Evolutionary conservation across 78 protist species (phyloP).

Genomic region (Parvularia atlantis): DNA sequence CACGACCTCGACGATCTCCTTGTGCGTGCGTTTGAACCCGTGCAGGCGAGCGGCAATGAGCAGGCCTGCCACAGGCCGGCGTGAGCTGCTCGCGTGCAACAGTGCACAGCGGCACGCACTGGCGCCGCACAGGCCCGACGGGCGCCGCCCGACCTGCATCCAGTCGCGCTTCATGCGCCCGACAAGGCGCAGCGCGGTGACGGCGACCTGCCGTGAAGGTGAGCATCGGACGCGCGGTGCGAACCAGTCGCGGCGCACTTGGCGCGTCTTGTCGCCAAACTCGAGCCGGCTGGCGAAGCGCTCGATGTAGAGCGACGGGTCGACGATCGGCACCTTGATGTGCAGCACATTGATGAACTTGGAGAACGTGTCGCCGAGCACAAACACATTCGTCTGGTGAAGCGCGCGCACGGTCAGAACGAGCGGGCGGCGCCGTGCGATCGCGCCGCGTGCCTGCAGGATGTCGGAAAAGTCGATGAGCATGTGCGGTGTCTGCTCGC

Average conservation of each 20-base stretch:
- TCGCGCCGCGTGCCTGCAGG: slow-evolving; percentile 2
- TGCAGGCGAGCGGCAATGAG: slow-evolving; percentile 86
- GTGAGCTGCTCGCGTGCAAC: not conserved
- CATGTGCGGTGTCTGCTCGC: slow-evolving; percentile 63
- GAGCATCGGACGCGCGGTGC: not conserved
- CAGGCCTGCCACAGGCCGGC: slow-evolving; percentile 41
- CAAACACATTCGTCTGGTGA: slow-evolving; percentile 52
- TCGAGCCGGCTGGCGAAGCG: slow-evolving; percentile 77
- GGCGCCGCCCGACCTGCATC: slow-evolving; percentile 82
- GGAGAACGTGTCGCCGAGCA: slow-evolving; percentile 55
- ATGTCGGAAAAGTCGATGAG: slow-evolving; percentile 80
- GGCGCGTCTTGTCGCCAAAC: slow-evolving; percentile 54
- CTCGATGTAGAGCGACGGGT: slow-evolving; percentile 79
- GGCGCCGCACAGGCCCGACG: slow-evolving; percentile 88
- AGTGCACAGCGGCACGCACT: not conserved
- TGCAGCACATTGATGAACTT: slow-evolving; percentile 40
- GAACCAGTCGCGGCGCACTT: not conserved
- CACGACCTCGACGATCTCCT: slow-evolving; percentile 65
- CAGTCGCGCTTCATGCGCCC: slow-evolving; percentile 89
- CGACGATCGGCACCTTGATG: slow-evolving; percentile 29
- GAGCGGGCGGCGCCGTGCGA: too few relatives aligned
- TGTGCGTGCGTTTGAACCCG: slow-evolving; percentile 68
- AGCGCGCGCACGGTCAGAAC: not conserved
- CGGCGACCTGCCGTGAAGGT: too few relatives aligned
- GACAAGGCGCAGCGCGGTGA: slow-evolving; percentile 71